Base-by-base conservation (phyloP, 208 protist genomes). In the Leishmania tropica region DNA sequence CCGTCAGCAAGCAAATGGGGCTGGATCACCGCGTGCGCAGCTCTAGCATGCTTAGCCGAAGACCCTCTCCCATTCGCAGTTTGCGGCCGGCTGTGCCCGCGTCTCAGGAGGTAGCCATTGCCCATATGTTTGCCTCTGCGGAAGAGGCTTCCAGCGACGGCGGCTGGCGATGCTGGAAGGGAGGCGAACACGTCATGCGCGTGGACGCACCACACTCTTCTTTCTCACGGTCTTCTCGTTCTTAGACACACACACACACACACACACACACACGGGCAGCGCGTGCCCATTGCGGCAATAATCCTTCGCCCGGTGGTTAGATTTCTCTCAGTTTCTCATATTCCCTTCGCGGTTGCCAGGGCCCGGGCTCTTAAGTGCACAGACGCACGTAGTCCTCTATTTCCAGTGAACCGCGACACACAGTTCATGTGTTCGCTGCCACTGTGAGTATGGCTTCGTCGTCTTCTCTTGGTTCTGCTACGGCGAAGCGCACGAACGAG, bases 41-140 rank as follows among this genome's bases (percentile, higher is more conserved):
- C 0, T 19, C 6, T 31, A 45, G n/a, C 24, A 35, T n/a, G n/a
- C 2, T 1, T 7, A 13, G 11, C 58, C 21, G 11, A 40, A 31
- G 17, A 48, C 3, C 75, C 54, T 58, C 79, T 6, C 31, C 78
- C 8, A 81, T 90, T 51, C 85, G 81, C 79, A 89, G 80, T 31
- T 56, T 89, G 54, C 83, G 74, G 4, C 87, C 74, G 28, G 80
- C 87, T 28, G 79, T 83, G 45, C 77, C 51, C 8, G 62, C 45
- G 70, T 70, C 53, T 4, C 19, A 54, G 71, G 3, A 71, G n/a
- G 60, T 21, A 53, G 17, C 56, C 11, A 45, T 76, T 37, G 65
- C 75, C 64, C 58, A 28, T 13, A 8, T 81, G 71, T 17, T 62
- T 13, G 51, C 74, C 13, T 70, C 64, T 21, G 13, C 17, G 8